Evolutionary conservation across 1,284 basidiomycete species (phyloP).

Genomic region (Entoloma clypeatum): DNA sequence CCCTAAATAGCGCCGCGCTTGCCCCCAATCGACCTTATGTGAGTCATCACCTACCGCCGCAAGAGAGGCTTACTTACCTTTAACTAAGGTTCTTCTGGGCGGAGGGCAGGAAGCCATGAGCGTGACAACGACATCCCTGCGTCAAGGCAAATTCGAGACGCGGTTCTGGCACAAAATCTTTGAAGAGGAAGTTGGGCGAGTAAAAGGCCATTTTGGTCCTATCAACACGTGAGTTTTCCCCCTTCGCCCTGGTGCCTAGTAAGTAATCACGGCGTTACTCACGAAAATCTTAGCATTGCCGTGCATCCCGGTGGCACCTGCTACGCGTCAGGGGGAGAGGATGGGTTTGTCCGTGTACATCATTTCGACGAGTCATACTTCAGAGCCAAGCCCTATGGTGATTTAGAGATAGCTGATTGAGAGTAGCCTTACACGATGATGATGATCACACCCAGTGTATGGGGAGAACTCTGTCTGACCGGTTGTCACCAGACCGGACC

Average conservation of each 20-base stretch:
- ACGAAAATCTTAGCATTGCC: constrained; percentile 70
- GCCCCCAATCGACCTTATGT: constrained; percentile 86
- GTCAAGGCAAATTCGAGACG: constrained; percentile 98
- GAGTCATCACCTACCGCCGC: constrained; percentile 14
- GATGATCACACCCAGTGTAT: too few species aligned
- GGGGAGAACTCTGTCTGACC: too few species aligned
- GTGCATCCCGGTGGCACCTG: constrained; percentile 87
- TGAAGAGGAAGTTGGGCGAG: constrained; percentile 96
- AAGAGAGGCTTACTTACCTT: neutral
- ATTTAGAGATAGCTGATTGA: constrained; percentile 73
- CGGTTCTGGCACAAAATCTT: constrained; percentile 99
- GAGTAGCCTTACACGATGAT: too few species aligned
- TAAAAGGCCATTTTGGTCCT: constrained; percentile 96
- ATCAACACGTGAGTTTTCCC: constrained; percentile 81
- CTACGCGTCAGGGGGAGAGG: constrained; percentile 96
- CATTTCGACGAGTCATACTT: constrained; percentile 92
- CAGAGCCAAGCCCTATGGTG: constrained; percentile 85
- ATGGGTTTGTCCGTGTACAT: constrained; percentile 91
- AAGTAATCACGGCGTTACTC: constrained; percentile 9
- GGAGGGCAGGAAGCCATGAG: constrained; percentile 98
- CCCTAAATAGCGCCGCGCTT: constrained; percentile 91
- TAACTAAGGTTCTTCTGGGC: constrained; percentile 74
- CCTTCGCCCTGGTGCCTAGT: constrained; percentile 3
- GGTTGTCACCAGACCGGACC: too few species aligned
- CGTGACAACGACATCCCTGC: constrained; percentile 90